These are phyloP conservation scores for Venturia oleaginea DNA, from an alignment of 2,329 filamentous ascomycete species.

Conservation along the genomic window DNA sequence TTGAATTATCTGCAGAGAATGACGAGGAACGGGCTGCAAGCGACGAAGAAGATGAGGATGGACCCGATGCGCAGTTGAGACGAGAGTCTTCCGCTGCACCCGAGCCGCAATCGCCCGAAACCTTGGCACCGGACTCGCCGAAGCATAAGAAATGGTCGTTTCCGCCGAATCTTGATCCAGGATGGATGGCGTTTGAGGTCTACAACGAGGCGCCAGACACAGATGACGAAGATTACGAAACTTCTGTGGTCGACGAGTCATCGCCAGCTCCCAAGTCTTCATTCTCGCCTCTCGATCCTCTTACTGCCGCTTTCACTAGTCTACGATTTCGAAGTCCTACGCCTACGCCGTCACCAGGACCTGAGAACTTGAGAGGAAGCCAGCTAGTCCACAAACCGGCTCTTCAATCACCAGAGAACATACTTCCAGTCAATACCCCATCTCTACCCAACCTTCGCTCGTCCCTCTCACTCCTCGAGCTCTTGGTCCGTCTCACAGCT, in stretches of 20 bases:
- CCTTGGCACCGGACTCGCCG: slow-evolving; percentile 15
- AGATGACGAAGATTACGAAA: slow-evolving; percentile 35
- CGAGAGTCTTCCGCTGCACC: slow-evolving; percentile 30
- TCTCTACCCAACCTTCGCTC: slow-evolving; percentile 48
- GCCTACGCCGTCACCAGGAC: slow-evolving; percentile 2
- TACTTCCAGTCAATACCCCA: slow-evolving; percentile 19
- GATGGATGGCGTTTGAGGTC: slow-evolving; percentile 88
- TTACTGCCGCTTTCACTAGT: not conserved
- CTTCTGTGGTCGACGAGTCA: slow-evolving; percentile 16
- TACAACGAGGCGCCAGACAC: slow-evolving; percentile 56
- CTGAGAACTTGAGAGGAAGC: slow-evolving; percentile 14
- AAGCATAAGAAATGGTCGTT: slow-evolving; percentile 43
- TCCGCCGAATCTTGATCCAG: slow-evolving; percentile 68
- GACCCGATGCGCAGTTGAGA: slow-evolving; percentile 35
- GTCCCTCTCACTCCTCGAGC: slow-evolving; percentile 75
- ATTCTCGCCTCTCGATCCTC: slow-evolving; percentile 9
- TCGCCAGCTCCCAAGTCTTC: slow-evolving; percentile 17
- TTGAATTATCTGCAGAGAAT: slow-evolving; percentile 27
- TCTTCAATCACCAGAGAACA: slow-evolving; percentile 22
- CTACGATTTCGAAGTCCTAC: slow-evolving; percentile 9
- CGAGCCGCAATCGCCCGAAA: slow-evolving; percentile 14
- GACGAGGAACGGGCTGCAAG: slow-evolving; percentile 33
- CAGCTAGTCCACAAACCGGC: slow-evolving; percentile 13
- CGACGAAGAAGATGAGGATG: slow-evolving; percentile 29
- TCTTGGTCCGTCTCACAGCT: slow-evolving; percentile 74